These are phyloP conservation scores for Tritrichomonas musculus DNA, from an alignment of 208 protist species.

Conservation along the genomic window DNA sequence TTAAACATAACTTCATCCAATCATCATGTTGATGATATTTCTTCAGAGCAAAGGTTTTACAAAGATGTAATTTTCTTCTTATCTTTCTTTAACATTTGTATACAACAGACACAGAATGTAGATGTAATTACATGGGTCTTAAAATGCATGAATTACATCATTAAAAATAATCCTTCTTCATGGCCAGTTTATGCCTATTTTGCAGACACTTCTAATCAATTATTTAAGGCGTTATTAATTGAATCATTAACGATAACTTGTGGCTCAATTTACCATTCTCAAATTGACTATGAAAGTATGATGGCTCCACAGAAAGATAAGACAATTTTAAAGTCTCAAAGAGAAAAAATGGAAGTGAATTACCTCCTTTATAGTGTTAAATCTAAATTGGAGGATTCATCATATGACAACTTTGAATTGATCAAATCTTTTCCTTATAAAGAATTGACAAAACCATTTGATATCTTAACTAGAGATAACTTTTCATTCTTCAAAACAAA, in stretches of 20 bases:
- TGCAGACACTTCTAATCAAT: not conserved
- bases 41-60: too few relatives aligned
- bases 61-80: too few relatives aligned
- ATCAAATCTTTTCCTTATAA: not conserved
- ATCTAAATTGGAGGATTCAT: not conserved
- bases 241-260: not conserved
- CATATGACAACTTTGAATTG: not conserved
- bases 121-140: not conserved
- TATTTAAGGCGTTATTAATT: not conserved
- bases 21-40: too few relatives aligned
- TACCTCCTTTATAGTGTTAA: not conserved
- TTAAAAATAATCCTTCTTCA: not conserved
- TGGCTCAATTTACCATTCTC: too few relatives aligned
- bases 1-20: too few relatives aligned
- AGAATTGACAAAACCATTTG: not conserved
- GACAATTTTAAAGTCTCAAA: not conserved
- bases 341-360: not conserved
- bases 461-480: not conserved
- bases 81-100: too few relatives aligned
- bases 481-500: not conserved
- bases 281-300: not conserved
- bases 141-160: not conserved
- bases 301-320: not conserved
- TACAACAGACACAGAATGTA: not conserved
- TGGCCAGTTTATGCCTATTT: not conserved